Conservation (phyloP, 306 rosid genomes). For the Notholithocarpus densiflorus region DNA sequence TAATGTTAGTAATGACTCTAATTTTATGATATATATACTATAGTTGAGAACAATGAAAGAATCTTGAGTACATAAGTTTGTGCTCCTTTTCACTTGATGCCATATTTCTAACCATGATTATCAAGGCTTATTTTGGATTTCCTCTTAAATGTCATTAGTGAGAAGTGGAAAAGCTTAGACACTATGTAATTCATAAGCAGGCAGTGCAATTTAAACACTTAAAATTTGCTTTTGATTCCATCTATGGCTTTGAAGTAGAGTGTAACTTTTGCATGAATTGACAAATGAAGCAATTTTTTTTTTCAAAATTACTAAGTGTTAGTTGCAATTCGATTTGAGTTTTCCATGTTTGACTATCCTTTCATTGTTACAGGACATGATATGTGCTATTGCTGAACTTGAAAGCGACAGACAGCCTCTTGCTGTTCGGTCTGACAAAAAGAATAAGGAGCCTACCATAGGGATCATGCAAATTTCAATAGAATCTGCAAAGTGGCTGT, state of each 20-base stretch:
- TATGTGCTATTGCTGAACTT: slow-evolving; percentile 81
- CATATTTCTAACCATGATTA: not conserved
- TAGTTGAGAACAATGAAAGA: not conserved
- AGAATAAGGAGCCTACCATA: slow-evolving; percentile 44
- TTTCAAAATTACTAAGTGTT: not conserved
- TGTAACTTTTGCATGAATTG: not conserved
- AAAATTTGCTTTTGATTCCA: not conserved
- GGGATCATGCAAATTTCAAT: slow-evolving; percentile 80
- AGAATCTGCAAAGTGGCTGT: slow-evolving; percentile 53
- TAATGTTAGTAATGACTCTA: not conserved
- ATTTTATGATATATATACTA: not conserved
- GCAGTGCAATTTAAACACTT: not conserved
- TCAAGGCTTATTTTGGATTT: not conserved
- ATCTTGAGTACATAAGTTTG: not conserved
- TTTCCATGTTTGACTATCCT: slow-evolving; percentile 1
- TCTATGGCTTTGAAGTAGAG: not conserved
- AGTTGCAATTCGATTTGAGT: not conserved
- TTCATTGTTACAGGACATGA: slow-evolving; percentile 54
- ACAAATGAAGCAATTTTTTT: not conserved
- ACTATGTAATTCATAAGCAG: not conserved
- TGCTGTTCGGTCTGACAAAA: slow-evolving; percentile 31
- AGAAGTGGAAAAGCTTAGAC: not conserved
- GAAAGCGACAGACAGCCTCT: slow-evolving; percentile 84
- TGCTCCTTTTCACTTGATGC: not conserved
- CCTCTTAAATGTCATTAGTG: not conserved